phyloP scores from a whole-genome alignment of 345 rosid species.

The Luvunga scandens region DNA sequence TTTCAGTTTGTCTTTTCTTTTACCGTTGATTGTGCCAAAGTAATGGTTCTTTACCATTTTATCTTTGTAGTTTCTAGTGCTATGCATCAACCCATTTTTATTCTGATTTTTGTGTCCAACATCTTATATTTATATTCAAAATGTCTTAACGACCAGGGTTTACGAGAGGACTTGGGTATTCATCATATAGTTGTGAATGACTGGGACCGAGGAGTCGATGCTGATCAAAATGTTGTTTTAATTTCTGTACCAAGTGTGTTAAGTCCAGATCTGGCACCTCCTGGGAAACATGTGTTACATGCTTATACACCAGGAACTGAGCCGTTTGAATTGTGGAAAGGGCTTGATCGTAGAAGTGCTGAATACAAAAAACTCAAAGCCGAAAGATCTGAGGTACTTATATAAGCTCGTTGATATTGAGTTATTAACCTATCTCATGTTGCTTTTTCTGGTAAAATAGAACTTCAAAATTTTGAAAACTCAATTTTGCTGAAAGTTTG shows the following conservation, averaged over 20 bases:
- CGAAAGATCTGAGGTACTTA: slow-evolving; percentile 78
- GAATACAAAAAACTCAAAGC: slow-evolving; percentile 78
- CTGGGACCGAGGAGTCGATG: slow-evolving; percentile 58
- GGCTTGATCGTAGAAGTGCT: slow-evolving; percentile 67
- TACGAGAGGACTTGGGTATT: slow-evolving; percentile 72
- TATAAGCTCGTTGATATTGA: background rate
- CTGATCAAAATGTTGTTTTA: slow-evolving; percentile 82
- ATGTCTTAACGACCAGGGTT: slow-evolving; percentile 38
- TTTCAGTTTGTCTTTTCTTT: background rate
- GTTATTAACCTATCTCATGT: background rate
- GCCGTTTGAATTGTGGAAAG: slow-evolving; percentile 76
- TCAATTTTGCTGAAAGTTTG: background rate
- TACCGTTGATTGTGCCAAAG: background rate
- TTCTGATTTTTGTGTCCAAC: background rate
- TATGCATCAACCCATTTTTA: background rate
- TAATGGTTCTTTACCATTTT: background rate
- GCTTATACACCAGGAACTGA: slow-evolving; percentile 92
- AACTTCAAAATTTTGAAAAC: background rate
- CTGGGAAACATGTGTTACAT: slow-evolving; percentile 79
- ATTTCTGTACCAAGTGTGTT: slow-evolving; percentile 81
- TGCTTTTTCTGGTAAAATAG: background rate
- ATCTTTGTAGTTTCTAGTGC: background rate
- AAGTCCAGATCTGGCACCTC: slow-evolving; percentile 79
- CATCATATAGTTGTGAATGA: slow-evolving; percentile 94
- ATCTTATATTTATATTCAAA: background rate